Evolutionary conservation across 2,329 filamentous ascomycete genomes (phyloP).

Genomic region (Dactylellina parvicollis): DNA sequence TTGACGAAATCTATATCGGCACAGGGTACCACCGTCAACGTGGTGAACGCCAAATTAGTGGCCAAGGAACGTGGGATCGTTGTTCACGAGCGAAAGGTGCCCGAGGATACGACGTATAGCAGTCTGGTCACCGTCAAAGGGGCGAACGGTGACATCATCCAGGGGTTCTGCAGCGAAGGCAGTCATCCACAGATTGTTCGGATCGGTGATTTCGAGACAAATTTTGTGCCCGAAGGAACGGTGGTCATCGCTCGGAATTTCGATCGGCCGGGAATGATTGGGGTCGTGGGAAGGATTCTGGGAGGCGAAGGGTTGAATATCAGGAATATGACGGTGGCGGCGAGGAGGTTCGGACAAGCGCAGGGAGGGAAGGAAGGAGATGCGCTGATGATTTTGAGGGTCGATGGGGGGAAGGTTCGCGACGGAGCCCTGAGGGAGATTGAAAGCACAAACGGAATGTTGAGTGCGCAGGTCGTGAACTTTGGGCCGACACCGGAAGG

Average conservation of each 20-base stretch:
- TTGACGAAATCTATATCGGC: slow-evolving; percentile 75
- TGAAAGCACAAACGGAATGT: slow-evolving; percentile 56
- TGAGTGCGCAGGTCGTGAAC: slow-evolving; percentile 41
- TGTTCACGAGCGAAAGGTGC: slow-evolving; percentile 76
- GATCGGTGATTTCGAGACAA: slow-evolving; percentile 76
- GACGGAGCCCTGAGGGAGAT: slow-evolving; percentile 63
- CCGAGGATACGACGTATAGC: slow-evolving; percentile 72
- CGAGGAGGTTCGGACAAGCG: slow-evolving; percentile 58
- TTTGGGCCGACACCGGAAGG: slow-evolving; percentile 18
- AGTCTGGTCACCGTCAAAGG: slow-evolving; percentile 77
- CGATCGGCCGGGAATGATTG: slow-evolving; percentile 83
- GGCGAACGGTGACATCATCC: slow-evolving; percentile 65
- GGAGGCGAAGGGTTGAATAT: slow-evolving; percentile 80
- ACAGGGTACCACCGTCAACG: slow-evolving; percentile 77
- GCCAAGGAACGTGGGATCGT: slow-evolving; percentile 80
- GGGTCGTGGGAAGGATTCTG: slow-evolving; percentile 76
- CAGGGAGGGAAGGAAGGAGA: slow-evolving; percentile 66
- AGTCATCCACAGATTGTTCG: slow-evolving; percentile 73
- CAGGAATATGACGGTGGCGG: slow-evolving; percentile 78
- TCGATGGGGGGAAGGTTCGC: slow-evolving; percentile 72
- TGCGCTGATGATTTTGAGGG: slow-evolving; percentile 82
- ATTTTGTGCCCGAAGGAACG: slow-evolving; percentile 77
- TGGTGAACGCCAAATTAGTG: slow-evolving; percentile 80
- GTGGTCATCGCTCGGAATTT: slow-evolving; percentile 83
- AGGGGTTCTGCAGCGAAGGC: slow-evolving; percentile 74